phyloP scores from a whole-genome alignment of 331 rosid genomes.

The Quercus phellos region DNA sequence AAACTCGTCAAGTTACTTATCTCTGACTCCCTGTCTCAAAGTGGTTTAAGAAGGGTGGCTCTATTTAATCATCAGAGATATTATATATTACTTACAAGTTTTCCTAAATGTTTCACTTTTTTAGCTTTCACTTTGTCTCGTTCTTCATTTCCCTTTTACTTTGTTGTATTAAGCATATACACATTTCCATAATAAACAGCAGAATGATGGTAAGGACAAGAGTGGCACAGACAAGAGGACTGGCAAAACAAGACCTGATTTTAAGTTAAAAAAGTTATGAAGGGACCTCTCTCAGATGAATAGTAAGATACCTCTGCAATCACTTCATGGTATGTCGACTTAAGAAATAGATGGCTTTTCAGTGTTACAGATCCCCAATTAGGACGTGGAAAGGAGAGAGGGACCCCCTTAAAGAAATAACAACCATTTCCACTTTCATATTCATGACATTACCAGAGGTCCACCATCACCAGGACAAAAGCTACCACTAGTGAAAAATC shows the following conservation, averaged over 20 bases:
- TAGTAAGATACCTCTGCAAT: conserved; percentile 22
- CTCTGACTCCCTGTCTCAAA: not conserved
- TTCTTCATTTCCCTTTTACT: not conserved
- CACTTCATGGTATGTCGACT: conserved; percentile 15
- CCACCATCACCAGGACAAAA: conserved; percentile 35
- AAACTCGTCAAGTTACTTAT: too few species aligned
- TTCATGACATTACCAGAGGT: conserved; percentile 23
- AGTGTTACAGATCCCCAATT: not conserved
- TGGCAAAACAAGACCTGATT: not conserved
- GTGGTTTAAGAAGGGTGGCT: not conserved
- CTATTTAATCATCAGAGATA: not conserved
- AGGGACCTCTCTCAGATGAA: conserved; percentile 2
- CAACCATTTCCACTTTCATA: conserved; percentile 13
- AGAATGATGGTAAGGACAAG: not conserved
- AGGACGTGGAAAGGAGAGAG: not conserved
- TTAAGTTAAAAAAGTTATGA: not conserved
- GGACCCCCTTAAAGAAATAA: not conserved
- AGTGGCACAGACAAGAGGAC: not conserved
- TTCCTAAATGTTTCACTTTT: not conserved
- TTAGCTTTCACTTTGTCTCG: not conserved
- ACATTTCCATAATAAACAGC: not conserved
- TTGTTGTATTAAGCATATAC: not conserved
- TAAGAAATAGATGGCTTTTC: conserved; percentile 11
- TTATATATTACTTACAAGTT: not conserved
- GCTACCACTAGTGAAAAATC: conserved; percentile 11